Evolutionary conservation across 192 early-diverging fungal species (phyloP).

Genomic region (Phycomyces nitens): DNA sequence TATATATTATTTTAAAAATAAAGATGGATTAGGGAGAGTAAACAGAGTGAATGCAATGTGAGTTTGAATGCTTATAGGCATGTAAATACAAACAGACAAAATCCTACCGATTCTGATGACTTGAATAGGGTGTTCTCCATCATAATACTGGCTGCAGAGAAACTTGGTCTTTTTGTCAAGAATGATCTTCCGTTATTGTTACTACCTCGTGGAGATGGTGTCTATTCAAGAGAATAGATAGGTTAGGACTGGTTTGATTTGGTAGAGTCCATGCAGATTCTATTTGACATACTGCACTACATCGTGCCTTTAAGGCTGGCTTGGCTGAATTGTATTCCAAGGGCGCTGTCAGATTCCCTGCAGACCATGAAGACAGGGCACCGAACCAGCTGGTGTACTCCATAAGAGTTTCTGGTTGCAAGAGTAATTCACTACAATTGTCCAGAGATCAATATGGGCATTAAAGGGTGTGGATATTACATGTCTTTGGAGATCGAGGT

Average conservation of each 20-base stretch:
- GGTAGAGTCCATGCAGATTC: background rate
- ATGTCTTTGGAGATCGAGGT: constrained; percentile 5
- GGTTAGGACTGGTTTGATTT: background rate
- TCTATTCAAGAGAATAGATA: background rate
- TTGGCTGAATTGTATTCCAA: background rate
- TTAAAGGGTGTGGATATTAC: too few species aligned
- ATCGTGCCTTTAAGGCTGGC: background rate
- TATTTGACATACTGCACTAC: background rate
- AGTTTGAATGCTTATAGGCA: background rate
- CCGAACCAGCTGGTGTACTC: constrained; percentile 15
- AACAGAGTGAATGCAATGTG: too few species aligned
- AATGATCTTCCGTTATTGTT: constrained; percentile 5
- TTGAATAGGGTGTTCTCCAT: background rate
- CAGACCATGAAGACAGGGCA: constrained; percentile 14
- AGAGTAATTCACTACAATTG: background rate
- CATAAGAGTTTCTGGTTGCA: constrained; percentile 14
- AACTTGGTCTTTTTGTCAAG: constrained; percentile 13
- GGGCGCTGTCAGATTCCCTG: background rate
- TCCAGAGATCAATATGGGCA: background rate
- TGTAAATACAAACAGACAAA: background rate
- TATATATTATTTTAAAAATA: background rate
- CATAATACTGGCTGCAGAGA: background rate
- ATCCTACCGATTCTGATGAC: constrained; percentile 2
- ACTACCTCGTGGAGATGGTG: background rate
- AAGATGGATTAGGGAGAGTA: too few species aligned